Percentiles rank a stretch among this genome's conserved stretches.
These are phyloP conservation scores for Acer negundo DNA, from an alignment of 345 rosid genomes.

Conservation along the genomic window DNA sequence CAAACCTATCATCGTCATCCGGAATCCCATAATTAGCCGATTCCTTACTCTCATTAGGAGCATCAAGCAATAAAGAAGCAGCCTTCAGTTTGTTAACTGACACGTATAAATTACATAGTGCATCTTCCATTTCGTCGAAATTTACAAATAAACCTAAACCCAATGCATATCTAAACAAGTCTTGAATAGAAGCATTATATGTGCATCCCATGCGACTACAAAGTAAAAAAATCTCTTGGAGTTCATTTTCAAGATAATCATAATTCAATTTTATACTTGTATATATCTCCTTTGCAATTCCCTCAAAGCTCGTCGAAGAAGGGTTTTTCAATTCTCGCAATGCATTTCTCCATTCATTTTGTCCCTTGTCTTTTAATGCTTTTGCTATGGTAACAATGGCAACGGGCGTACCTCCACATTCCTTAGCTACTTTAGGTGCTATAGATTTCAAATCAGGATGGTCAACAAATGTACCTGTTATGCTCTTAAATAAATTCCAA, in stretches of 20 bases:
- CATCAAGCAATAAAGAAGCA: constrained; percentile 21
- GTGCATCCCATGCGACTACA: constrained; percentile 12
- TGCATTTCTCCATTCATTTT: constrained; percentile 27
- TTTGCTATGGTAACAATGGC: constrained; percentile 20
- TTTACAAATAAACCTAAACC: constrained; percentile 25
- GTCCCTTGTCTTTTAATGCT: constrained; percentile 9
- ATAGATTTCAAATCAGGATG: neutral
- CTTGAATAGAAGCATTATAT: neutral
- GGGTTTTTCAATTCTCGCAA: neutral
- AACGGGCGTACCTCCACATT: constrained; percentile 36
- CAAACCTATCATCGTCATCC: neutral
- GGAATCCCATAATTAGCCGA: neutral
- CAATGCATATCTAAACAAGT: constrained; percentile 24
- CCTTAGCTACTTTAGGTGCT: constrained; percentile 17
- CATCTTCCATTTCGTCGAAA: neutral
- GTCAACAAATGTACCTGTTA: constrained; percentile 11
- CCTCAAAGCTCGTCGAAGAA: neutral
- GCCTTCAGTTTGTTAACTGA: constrained; percentile 24
- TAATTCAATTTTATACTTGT: neutral
- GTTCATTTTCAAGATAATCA: no score
- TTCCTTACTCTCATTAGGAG: neutral
- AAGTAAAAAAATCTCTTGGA: constrained; percentile 27
- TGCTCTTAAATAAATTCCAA: constrained; percentile 27
- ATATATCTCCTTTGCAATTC: neutral
- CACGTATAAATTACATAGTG: constrained; percentile 1